phyloP scores from a whole-genome alignment of 176 grass and related monocot genomes.

The Rhynchospora tenuis region DNA sequence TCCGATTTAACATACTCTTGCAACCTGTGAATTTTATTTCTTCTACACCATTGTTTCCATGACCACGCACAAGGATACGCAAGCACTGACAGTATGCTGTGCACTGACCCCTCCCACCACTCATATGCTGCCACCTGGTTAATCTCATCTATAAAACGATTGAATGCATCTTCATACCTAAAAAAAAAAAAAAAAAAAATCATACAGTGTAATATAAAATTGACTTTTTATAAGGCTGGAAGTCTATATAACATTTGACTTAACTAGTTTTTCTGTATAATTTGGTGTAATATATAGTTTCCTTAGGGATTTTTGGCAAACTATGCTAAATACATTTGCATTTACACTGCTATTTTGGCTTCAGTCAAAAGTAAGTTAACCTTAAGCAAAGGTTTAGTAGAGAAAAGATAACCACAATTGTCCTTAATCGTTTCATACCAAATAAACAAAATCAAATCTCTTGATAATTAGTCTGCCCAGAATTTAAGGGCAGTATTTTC shows the following conservation, averaged over 20 bases:
- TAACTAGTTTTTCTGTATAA: not conserved
- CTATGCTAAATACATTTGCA: not conserved
- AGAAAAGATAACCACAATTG: not conserved
- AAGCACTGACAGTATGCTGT: constrained; percentile 90
- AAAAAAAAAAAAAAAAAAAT: constrained; percentile 16
- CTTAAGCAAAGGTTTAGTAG: not conserved
- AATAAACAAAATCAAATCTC: not conserved
- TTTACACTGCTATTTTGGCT: not conserved
- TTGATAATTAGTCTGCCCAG: not conserved
- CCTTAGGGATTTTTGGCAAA: not conserved
- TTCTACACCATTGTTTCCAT: constrained; percentile 97
- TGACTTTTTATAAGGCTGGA: not conserved
- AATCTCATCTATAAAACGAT: constrained; percentile 92
- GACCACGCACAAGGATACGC: constrained; percentile 99
- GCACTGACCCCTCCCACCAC: constrained; percentile 99
- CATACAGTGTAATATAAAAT: not conserved
- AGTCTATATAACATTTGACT: not conserved
- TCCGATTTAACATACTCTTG: constrained; percentile 97
- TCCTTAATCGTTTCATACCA: not conserved
- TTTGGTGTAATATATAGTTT: not conserved
- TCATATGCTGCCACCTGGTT: constrained; percentile 92
- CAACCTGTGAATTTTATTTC: constrained; percentile 84
- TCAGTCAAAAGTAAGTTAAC: not conserved
- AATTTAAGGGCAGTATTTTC: not conserved
- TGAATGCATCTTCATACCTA: constrained; percentile 99